Conservation (phyloP, 768 basidiomycete genomes). For the Russula earlei region DNA sequence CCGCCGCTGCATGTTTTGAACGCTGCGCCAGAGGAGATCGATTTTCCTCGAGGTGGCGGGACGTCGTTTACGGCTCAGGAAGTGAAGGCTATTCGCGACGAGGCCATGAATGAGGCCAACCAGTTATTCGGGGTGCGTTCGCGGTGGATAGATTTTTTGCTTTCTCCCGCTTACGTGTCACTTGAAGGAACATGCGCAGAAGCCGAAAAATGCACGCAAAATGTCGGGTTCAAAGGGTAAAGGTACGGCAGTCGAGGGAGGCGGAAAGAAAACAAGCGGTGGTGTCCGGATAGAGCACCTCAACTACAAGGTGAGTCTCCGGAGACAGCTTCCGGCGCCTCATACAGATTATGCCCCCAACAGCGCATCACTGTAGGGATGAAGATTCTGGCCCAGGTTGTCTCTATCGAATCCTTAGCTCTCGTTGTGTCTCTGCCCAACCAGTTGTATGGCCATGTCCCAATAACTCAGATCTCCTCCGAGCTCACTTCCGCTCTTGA, state of each 20-base stretch:
- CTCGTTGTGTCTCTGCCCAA: constrained; percentile 92
- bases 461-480: constrained; percentile 83
- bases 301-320: constrained; percentile 71
- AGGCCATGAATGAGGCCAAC: constrained; percentile 78
- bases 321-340: background rate
- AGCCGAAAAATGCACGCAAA: constrained; percentile 38
- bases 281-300: constrained; percentile 77
- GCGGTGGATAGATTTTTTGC: background rate
- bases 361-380: constrained; percentile 77
- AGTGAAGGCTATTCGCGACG: constrained; percentile 74
- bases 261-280: constrained; percentile 38
- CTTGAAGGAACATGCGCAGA: constrained; percentile 22
- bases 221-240: constrained; percentile 36
- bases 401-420: constrained; percentile 79
- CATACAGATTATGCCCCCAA: constrained; percentile 6
- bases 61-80: constrained; percentile 82
- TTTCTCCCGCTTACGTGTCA: background rate
- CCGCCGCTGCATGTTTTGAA: constrained; percentile 30
- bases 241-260: constrained; percentile 26
- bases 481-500: constrained; percentile 70
- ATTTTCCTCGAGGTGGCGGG: constrained; percentile 95
- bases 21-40: constrained; percentile 58
- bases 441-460: constrained; percentile 87
- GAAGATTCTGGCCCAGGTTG: constrained; percentile 81
- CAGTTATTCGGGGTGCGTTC: constrained; percentile 57